phyloP scores from a whole-genome alignment of 2,329 filamentous ascomycete species.

The Colletotrichum echinochloae region DNA sequence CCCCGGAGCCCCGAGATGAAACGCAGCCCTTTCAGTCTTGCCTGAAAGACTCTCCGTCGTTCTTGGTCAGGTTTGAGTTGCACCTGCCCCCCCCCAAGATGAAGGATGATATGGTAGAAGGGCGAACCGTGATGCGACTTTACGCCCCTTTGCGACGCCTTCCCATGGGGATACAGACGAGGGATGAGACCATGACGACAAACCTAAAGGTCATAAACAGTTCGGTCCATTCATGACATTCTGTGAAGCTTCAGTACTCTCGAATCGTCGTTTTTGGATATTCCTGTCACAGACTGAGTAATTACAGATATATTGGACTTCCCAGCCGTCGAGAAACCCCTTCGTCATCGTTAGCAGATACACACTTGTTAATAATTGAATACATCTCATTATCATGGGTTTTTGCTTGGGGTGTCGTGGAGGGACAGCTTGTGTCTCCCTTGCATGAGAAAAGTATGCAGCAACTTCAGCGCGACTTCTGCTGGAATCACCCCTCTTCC shows the following conservation, averaged over 20 bases:
- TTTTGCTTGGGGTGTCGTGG: not conserved
- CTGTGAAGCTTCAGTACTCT: not conserved
- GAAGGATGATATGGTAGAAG: not conserved
- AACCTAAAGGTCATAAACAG: not conserved
- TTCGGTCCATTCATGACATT: not conserved
- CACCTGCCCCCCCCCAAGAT: not conserved
- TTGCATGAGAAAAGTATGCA: not conserved
- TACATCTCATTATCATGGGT: too few species aligned
- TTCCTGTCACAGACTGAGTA: not conserved
- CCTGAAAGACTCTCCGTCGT: not conserved
- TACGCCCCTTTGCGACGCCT: not conserved
- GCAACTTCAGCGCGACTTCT: not conserved
- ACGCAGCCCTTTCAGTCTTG: conserved; percentile 80
- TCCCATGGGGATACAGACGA: not conserved
- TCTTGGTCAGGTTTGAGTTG: too few species aligned
- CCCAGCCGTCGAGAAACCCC: not conserved
- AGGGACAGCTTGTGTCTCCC: not conserved
- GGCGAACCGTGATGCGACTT: not conserved
- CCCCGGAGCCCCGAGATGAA: conserved; percentile 88
- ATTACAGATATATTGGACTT: not conserved
- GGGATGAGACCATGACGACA: not conserved
- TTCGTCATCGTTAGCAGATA: not conserved
- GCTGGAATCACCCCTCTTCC: not conserved
- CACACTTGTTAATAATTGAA: not conserved
- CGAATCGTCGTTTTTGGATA: not conserved